phyloP scores from a whole-genome alignment of 2,329 filamentous ascomycete genomes.

The Stagonosporopsis cucurbitacearum region DNA sequence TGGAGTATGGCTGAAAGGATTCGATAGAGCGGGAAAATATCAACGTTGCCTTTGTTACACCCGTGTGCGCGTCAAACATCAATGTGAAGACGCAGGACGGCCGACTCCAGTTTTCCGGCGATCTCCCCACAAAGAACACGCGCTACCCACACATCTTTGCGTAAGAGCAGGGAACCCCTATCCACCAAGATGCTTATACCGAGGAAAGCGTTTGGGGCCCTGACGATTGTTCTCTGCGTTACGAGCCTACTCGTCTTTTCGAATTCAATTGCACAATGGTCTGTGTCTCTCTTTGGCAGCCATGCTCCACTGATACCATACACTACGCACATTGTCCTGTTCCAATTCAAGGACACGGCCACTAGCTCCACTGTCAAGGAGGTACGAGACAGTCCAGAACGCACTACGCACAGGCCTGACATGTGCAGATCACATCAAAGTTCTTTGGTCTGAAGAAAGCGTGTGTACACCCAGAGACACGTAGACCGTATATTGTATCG shows the following conservation, averaged over 20 bases:
- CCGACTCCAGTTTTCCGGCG: constrained; percentile 5
- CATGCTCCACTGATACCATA: constrained; percentile 27
- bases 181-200: constrained; percentile 31
- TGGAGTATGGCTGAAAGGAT: constrained; percentile 10
- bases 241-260: constrained; percentile 27
- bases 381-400: constrained; percentile 21
- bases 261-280: constrained; percentile 26
- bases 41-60: constrained; percentile 7
- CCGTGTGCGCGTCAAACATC: constrained; percentile 5
- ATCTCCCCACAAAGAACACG: constrained; percentile 14
- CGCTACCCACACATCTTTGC: constrained; percentile 11
- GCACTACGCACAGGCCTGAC: constrained; percentile 15
- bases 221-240: constrained; percentile 20
- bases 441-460: constrained; percentile 41
- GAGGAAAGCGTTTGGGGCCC: constrained; percentile 27
- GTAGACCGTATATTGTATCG: constrained; percentile 37
- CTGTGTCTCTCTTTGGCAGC: constrained; percentile 25
- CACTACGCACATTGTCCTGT: constrained; percentile 42
- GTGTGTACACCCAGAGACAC: constrained; percentile 38
- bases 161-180: constrained; percentile 13
- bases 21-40: constrained; percentile 3
- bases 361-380: constrained; percentile 38
- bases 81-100: constrained; percentile 13
- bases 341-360: constrained; percentile 42
- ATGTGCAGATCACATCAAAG: constrained; percentile 34